Conservation (phyloP, 331 rosid species). For the Quercus lobata region DNA sequence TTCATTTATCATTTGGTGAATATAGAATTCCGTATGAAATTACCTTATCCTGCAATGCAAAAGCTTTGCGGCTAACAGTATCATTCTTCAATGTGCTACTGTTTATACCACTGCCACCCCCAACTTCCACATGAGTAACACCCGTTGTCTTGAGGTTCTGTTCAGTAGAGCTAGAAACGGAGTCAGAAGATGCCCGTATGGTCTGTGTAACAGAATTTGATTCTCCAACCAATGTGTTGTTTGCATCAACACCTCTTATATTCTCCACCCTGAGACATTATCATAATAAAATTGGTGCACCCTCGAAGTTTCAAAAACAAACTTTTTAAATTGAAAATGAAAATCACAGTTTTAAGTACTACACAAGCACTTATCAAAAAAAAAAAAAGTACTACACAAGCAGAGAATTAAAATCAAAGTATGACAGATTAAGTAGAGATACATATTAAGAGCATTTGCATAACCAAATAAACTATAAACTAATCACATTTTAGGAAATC, state of each 20-base stretch:
- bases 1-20: conserved; percentile 3
- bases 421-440: too few species aligned
- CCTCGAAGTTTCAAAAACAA: background rate
- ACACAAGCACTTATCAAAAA: too few species aligned
- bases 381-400: background rate
- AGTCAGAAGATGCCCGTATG: conserved; percentile 34
- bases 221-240: conserved; percentile 34
- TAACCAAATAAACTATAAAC: background rate
- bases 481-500: background rate
- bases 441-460: background rate
- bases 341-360: conserved; percentile 1
- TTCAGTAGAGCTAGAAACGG: conserved; percentile 37
- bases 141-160: conserved; percentile 35
- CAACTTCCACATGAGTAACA: conserved; percentile 32
- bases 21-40: conserved; percentile 9
- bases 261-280: conserved; percentile 45
- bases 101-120: conserved; percentile 27
- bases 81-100: conserved; percentile 47
- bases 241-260: conserved; percentile 23
- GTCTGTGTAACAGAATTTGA: conserved; percentile 30
- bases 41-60: conserved; percentile 98
- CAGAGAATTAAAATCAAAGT: background rate
- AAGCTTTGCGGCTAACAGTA: conserved; percentile 69
- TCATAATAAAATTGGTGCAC: conserved; percentile 8
- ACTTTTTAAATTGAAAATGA: conserved; percentile 2